A percentile compares a stretch with the other conserved stretches of the same genome.
These are phyloP conservation scores for Dichomitus squalens DNA, from an alignment of 1,284 basidiomycete species.

Conservation along the genomic window DNA sequence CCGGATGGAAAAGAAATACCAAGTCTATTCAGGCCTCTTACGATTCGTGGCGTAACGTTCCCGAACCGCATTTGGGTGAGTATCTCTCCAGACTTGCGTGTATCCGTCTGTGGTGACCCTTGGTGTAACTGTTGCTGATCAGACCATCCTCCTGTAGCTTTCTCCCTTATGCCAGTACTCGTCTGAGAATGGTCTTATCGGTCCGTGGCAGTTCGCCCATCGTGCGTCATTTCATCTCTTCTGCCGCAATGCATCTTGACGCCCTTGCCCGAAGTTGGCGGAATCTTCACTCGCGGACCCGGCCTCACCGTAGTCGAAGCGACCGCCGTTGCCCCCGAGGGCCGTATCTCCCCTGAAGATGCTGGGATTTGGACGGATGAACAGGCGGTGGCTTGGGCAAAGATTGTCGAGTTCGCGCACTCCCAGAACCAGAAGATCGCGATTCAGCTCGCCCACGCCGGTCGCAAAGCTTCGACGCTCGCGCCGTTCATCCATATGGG, in stretches of 20 bases:
- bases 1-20: slow-evolving; percentile 39
- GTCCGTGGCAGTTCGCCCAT: slow-evolving; percentile 81
- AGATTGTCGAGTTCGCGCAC: slow-evolving; percentile 70
- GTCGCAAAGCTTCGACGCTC: slow-evolving; percentile 69
- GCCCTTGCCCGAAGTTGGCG: slow-evolving; percentile 29
- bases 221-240: slow-evolving; percentile 36
- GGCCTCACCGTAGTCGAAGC: slow-evolving; percentile 69
- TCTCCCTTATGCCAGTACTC: slow-evolving; percentile 78
- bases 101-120: no score
- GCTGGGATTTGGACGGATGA: slow-evolving; percentile 74
- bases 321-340: slow-evolving; percentile 72
- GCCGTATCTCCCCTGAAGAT: slow-evolving; percentile 74
- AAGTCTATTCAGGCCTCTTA: slow-evolving; percentile 65
- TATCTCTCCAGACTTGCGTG: no score
- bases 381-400: slow-evolving; percentile 65
- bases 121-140: not conserved
- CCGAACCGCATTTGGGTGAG: slow-evolving; percentile 67
- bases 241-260: not conserved
- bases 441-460: slow-evolving; percentile 78
- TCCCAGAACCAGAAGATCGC: slow-evolving; percentile 65
- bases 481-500: slow-evolving; percentile 58
- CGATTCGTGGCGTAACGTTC: slow-evolving; percentile 61
- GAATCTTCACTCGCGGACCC: slow-evolving; percentile 56
- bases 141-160: slow-evolving; percentile 29
- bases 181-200: slow-evolving; percentile 61